A percentile compares a stretch with the other conserved stretches of the same genome.
phyloP scores from a whole-genome alignment of 768 basidiomycete species.

The Tulasnella sp. region DNA sequence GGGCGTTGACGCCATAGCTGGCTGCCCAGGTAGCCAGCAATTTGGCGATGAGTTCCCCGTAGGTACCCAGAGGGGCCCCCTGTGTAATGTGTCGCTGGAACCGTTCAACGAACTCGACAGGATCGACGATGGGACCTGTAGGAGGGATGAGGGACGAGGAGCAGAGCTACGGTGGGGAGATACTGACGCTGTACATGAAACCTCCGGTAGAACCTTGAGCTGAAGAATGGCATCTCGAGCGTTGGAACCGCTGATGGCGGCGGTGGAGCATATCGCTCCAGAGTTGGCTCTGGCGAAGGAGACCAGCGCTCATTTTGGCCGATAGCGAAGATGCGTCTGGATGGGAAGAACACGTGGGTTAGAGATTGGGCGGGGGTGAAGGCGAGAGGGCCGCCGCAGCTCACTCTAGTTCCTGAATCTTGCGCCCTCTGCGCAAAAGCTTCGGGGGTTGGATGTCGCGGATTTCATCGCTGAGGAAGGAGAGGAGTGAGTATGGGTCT shows the following conservation, averaged over 20 bases:
- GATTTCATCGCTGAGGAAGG: slow-evolving; percentile 68
- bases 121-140: slow-evolving; percentile 78
- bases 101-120: slow-evolving; percentile 66
- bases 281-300: slow-evolving; percentile 3
- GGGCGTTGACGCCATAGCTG: slow-evolving; percentile 80
- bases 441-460: slow-evolving; percentile 88
- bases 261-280: slow-evolving; percentile 36
- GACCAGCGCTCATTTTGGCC: background rate
- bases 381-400: slow-evolving; percentile 26
- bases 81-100: slow-evolving; percentile 31
- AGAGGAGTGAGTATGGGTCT: background rate
- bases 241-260: slow-evolving; percentile 52
- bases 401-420: slow-evolving; percentile 78
- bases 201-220: slow-evolving; percentile 74
- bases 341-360: background rate
- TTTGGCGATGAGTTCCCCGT: slow-evolving; percentile 70
- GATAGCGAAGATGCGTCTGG: slow-evolving; percentile 1
- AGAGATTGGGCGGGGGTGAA: background rate
- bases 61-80: slow-evolving; percentile 54
- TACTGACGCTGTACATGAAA: slow-evolving; percentile 75
- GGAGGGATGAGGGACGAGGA: background rate
- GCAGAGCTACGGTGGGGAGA: background rate
- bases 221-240: slow-evolving; percentile 71
- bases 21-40: slow-evolving; percentile 81
- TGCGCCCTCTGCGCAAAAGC: slow-evolving; percentile 65